These are phyloP conservation scores for Choanephora cucurbitarum DNA, from an alignment of 371 early-diverging fungal species.

Conservation along the genomic window DNA sequence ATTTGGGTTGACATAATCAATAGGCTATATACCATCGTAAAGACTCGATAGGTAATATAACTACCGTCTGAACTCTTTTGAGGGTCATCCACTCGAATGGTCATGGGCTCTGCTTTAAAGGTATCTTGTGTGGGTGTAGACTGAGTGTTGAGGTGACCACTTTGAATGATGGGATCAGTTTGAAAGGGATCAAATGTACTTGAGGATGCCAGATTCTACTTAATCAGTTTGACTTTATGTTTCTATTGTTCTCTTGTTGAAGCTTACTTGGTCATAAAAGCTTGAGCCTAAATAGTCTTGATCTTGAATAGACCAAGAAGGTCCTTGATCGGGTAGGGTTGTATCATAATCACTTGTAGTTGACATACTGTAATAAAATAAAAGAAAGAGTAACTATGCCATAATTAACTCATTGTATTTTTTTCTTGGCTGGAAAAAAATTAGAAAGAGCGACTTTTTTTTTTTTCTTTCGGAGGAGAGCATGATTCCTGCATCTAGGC, in stretches of 20 bases:
- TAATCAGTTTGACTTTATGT: neutral
- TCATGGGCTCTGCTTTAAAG: conserved; percentile 32
- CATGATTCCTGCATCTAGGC: no score
- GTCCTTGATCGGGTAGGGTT: neutral
- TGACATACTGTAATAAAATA: conserved; percentile 5
- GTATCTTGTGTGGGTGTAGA: conserved; percentile 5
- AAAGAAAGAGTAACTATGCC: conserved; percentile 3
- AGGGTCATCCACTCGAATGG: conserved; percentile 71
- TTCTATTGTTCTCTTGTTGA: neutral
- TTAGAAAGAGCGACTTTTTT: neutral
- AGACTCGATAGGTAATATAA: conserved; percentile 31
- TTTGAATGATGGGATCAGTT: neutral
- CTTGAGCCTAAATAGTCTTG: neutral
- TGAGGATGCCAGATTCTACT: conserved; percentile 21
- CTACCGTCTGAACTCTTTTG: conserved; percentile 62
- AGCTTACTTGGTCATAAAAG: conserved; percentile 13
- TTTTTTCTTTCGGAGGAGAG: no score
- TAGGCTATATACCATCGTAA: conserved; percentile 27
- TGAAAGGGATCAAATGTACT: conserved; percentile 26
- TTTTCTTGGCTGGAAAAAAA: neutral
- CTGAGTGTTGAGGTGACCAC: neutral
- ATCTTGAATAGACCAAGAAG: conserved; percentile 15
- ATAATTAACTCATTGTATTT: no score
- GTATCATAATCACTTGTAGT: neutral
- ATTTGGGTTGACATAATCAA: neutral